Conservation (phyloP, 23 red algal genomes). For the Chondrus crispus region DNA sequence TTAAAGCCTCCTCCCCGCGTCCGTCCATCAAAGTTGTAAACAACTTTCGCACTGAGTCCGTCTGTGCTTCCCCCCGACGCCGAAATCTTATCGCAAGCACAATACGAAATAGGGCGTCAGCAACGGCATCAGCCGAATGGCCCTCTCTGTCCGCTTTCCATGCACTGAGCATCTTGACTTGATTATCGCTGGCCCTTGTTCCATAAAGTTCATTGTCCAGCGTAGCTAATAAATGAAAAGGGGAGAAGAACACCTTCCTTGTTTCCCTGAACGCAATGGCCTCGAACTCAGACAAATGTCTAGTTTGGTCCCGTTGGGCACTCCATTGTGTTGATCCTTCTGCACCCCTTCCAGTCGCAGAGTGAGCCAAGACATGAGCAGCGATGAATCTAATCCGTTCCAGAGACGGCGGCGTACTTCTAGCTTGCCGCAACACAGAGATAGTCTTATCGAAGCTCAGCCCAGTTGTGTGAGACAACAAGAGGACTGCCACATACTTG, state of each 20-base stretch:
- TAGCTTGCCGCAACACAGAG: neutral
- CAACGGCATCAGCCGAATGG: neutral
- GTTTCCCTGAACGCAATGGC: neutral
- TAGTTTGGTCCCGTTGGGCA: neutral
- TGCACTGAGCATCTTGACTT: neutral
- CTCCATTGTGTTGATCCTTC: neutral
- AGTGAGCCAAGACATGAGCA: neutral
- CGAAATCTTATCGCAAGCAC: neutral
- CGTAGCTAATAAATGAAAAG: neutral
- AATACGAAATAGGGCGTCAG: neutral
- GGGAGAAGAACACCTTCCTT: neutral
- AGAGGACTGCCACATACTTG: neutral
- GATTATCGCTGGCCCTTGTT: neutral
- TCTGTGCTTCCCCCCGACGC: neutral
- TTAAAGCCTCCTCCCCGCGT: neutral
- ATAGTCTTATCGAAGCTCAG: slow-evolving; percentile 5
- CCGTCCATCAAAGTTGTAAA: neutral
- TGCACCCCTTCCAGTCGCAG: neutral
- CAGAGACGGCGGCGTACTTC: neutral
- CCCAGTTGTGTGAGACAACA: neutral
- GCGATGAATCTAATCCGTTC: neutral
- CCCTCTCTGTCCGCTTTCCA: neutral
- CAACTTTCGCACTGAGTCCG: neutral
- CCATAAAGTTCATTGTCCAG: neutral
- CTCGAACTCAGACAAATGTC: neutral